These are phyloP conservation scores for Emiliania huxleyi DNA, from an alignment of 78 protist species.

Conservation along the genomic window DNA sequence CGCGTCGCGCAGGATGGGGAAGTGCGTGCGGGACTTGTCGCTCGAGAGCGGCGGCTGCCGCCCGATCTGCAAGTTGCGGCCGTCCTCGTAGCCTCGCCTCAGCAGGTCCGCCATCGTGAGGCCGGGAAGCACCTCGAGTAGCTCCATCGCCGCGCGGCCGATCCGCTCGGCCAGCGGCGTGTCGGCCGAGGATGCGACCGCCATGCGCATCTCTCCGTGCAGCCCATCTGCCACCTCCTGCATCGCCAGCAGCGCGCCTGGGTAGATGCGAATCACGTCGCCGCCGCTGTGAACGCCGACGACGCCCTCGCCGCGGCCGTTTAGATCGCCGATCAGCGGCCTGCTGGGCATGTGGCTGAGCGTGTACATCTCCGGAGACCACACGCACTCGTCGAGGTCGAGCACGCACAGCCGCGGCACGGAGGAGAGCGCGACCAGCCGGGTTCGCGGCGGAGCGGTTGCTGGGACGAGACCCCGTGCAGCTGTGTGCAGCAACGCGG, in stretches of 20 bases:
- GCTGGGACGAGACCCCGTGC: no score
- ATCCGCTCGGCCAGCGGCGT: background rate
- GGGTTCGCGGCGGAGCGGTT: no score
- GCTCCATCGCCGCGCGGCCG: background rate
- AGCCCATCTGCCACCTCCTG: background rate
- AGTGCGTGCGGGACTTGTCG: constrained; percentile 32
- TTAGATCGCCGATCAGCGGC: background rate
- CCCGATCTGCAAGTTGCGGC: background rate
- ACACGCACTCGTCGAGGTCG: no score
- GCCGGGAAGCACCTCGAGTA: constrained; percentile 43
- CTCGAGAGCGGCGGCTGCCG: constrained; percentile 1
- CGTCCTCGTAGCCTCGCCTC: background rate
- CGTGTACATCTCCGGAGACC: no score
- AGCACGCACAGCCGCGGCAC: no score
- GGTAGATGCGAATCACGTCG: background rate
- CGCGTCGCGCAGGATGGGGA: background rate
- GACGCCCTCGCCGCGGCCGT: constrained; percentile 18
- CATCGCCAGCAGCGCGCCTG: constrained; percentile 37
- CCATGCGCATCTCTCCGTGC: background rate
- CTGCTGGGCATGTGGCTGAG: no score
- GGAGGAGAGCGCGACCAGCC: no score
- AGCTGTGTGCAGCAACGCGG: no score
- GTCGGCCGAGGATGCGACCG: constrained; percentile 29
- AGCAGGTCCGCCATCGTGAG: background rate
- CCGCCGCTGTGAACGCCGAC: constrained; percentile 7